A percentile compares a stretch with the other conserved stretches of the same genome.
Conservation (phyloP, 2,329 filamentous ascomycete species). For the Epichloe aotearoae region DNA sequence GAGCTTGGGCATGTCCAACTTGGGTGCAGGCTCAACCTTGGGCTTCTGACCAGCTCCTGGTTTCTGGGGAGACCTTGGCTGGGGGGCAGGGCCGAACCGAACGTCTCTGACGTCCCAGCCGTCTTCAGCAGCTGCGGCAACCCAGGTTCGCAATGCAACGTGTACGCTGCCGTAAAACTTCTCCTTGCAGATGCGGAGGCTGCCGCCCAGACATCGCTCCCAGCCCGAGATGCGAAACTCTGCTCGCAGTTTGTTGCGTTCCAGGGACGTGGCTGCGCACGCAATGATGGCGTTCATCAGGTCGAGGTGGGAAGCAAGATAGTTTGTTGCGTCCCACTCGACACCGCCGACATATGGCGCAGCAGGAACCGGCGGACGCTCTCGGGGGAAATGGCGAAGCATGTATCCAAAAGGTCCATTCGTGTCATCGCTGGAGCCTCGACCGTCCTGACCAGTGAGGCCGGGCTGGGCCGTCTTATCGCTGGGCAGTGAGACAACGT, state of each 20-base stretch:
- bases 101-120: constrained; percentile 77
- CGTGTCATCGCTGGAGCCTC: constrained; percentile 5
- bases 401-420: constrained; percentile 45
- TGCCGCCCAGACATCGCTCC: constrained; percentile 78
- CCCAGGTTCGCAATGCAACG: constrained; percentile 78
- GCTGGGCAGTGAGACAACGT: constrained; percentile 59
- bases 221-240: constrained; percentile 75
- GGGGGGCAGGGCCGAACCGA: constrained; percentile 49
- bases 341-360: constrained; percentile 94
- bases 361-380: constrained; percentile 79
- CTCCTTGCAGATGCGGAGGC: constrained; percentile 83
- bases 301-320: constrained; percentile 83
- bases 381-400: constrained; percentile 64
- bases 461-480: constrained; percentile 18
- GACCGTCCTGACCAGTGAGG: constrained; percentile 4
- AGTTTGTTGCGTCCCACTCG: constrained; percentile 98
- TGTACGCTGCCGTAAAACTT: constrained; percentile 94
- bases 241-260: constrained; percentile 66
- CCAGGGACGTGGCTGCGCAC: constrained; percentile 53
- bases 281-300: constrained; percentile 84
- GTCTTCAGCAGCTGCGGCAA: constrained; percentile 74
- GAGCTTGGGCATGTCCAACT: constrained; percentile 46
- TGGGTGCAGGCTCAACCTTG: constrained; percentile 42
- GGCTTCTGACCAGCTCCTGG: constrained; percentile 25
- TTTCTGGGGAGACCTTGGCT: constrained; percentile 20